A percentile compares a stretch with the other conserved stretches of the same genome.
These are phyloP conservation scores for Debaryomyces psychrophilus DNA, from an alignment of 1,139 yeast genomes.

Conservation along the genomic window DNA sequence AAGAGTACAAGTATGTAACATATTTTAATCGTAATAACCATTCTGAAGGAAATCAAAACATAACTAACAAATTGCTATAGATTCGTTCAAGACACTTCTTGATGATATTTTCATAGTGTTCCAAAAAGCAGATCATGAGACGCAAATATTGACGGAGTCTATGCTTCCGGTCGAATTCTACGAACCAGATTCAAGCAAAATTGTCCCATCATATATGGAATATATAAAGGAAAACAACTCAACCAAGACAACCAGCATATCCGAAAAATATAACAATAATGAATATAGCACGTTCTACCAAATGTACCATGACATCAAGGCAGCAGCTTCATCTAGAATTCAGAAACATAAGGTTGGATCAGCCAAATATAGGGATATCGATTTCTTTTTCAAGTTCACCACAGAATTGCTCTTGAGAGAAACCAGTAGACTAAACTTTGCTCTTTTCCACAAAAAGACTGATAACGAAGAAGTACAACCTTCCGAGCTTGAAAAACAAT, in stretches of 20 bases:
- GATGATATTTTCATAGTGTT: conserved; percentile 32
- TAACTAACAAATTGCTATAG: conserved; percentile 6
- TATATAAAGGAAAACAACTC: conserved; percentile 32
- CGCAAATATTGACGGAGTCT: conserved; percentile 36
- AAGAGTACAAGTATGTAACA: background rate
- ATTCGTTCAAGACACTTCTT: conserved; percentile 9
- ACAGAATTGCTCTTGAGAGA: conserved; percentile 77
- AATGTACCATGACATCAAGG: conserved; percentile 73
- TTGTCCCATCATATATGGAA: conserved; percentile 44
- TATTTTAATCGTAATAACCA: background rate
- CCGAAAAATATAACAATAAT: conserved; percentile 23
- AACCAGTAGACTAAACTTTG: conserved; percentile 46
- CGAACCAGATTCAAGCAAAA: conserved; percentile 46
- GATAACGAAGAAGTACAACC: conserved; percentile 13
- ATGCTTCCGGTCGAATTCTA: conserved; percentile 49
- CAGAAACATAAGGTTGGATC: conserved; percentile 57
- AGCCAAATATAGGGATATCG: conserved; percentile 58
- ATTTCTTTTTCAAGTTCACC: conserved; percentile 69
- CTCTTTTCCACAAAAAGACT: conserved; percentile 30
- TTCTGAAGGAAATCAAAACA: background rate
- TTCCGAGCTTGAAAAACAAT: conserved; percentile 35
- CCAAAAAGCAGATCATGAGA: conserved; percentile 34
- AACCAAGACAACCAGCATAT: conserved; percentile 24
- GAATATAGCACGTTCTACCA: conserved; percentile 52
- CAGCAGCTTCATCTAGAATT: conserved; percentile 58